Percentiles rank a stretch among this genome's conserved stretches.
Conservation (phyloP, 2,329 filamentous ascomycete species). For the Delphinella strobiligena region DNA sequence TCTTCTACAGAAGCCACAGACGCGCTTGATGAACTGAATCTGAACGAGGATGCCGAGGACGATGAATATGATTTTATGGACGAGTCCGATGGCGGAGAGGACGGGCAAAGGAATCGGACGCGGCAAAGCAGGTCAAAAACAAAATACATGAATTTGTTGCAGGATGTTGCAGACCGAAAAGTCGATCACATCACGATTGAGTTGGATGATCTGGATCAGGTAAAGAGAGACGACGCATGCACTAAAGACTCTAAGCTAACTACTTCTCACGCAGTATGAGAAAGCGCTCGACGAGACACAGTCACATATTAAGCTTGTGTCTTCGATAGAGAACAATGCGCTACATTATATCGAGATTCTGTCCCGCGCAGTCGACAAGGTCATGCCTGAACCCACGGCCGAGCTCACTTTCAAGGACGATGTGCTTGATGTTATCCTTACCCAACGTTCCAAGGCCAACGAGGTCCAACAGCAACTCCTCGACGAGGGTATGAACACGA, state of each 20-base stretch:
- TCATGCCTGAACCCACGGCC: conserved; percentile 65
- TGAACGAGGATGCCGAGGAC: conserved; percentile 75
- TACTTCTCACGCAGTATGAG: conserved; percentile 52
- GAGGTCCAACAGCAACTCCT: conserved; percentile 47
- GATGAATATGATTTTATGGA: conserved; percentile 94
- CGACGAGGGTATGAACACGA: conserved; percentile 31
- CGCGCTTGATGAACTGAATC: conserved; percentile 71
- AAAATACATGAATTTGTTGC: conserved; percentile 83
- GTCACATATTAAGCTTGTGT: conserved; percentile 52
- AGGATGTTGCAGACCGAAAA: conserved; percentile 73
- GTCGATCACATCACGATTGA: conserved; percentile 72
- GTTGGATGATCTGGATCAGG: conserved; percentile 70
- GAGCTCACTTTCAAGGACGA: conserved; percentile 95
- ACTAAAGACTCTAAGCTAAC: conserved; percentile 9
- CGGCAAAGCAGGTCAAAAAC: conserved; percentile 44
- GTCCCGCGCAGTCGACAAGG: conserved; percentile 74
- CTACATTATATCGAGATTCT: conserved; percentile 92
- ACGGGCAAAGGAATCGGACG: conserved; percentile 25
- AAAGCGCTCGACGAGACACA: conserved; percentile 51
- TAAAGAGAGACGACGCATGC: conserved; percentile 29
- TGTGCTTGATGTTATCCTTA: conserved; percentile 92
- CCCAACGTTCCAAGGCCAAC: conserved; percentile 77
- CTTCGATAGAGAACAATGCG: conserved; percentile 80
- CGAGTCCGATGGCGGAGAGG: conserved; percentile 43
- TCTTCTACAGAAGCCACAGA: conserved; percentile 59